Evolutionary conservation across 257 asterid genomes (phyloP).

Genomic region (Nicotiana paniculata): DNA sequence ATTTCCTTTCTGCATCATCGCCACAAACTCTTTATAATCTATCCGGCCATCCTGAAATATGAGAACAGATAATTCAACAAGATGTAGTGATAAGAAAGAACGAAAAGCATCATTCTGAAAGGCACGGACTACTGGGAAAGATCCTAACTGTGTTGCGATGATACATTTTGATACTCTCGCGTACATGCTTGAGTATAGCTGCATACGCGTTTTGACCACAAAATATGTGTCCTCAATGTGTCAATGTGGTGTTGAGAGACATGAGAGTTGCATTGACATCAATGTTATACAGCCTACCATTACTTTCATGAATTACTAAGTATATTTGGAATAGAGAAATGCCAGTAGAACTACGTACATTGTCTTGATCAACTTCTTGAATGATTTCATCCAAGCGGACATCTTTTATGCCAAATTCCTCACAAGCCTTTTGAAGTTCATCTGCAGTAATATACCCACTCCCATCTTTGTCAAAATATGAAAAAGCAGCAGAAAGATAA

Average conservation of each 20-base stretch:
- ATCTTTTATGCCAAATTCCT: constrained; percentile 24
- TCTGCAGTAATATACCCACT: constrained; percentile 29
- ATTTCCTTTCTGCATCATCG: constrained; percentile 28
- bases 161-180: not conserved
- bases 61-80: constrained; percentile 4
- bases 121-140: not conserved
- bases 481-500: constrained; percentile 23
- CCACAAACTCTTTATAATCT: constrained; percentile 27
- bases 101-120: not conserved
- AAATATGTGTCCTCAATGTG: not conserved
- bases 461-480: constrained; percentile 30
- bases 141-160: not conserved
- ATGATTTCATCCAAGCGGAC: constrained; percentile 25
- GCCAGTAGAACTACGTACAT: constrained; percentile 15
- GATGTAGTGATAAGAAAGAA: not conserved
- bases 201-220: not conserved
- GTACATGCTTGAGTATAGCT: not conserved
- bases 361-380: constrained; percentile 29
- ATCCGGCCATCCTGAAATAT: constrained; percentile 25
- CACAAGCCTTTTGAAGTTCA: constrained; percentile 28
- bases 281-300: not conserved
- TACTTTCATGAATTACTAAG: not conserved
- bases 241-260: not conserved
- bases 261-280: not conserved
- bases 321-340: not conserved